phyloP scores from a whole-genome alignment of 495 filamentous ascomycete species.

The Hypoxylon lenormandii region DNA sequence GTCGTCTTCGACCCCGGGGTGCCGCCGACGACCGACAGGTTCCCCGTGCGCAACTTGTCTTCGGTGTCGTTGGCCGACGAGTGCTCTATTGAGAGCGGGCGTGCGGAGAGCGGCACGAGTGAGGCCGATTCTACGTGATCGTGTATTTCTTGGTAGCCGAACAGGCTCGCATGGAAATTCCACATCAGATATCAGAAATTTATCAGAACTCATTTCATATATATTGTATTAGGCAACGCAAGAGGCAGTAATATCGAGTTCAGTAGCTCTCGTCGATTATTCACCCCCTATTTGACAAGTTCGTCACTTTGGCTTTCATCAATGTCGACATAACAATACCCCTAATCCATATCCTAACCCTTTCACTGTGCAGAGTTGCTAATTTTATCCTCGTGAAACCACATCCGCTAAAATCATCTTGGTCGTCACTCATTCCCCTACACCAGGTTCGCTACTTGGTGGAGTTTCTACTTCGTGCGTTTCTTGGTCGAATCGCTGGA shows the following conservation, averaged over 20 bases:
- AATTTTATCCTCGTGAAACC: no score
- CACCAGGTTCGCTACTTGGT: background rate
- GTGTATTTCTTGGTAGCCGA: background rate
- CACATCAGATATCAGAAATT: background rate
- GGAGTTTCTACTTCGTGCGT: background rate
- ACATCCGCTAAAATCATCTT: no score
- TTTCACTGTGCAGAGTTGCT: no score
- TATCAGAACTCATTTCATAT: background rate
- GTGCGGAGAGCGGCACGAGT: background rate
- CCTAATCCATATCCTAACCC: no score
- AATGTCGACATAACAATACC: no score
- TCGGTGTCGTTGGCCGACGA: background rate
- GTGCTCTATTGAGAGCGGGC: constrained; percentile 17
- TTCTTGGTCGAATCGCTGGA: constrained; percentile 16
- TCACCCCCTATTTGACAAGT: no score
- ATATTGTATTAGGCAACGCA: no score
- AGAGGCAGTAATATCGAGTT: no score
- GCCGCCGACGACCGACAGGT: constrained; percentile 24
- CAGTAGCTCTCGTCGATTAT: no score
- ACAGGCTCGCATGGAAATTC: background rate
- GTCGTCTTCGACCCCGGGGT: constrained; percentile 36
- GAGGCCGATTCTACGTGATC: background rate
- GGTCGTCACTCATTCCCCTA: background rate
- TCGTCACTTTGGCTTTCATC: no score
- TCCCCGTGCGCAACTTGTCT: constrained; percentile 12